A percentile compares a stretch with the other conserved stretches of the same genome.
These are phyloP conservation scores for Cystoisospora suis DNA, from an alignment of 169 alveolate species.

Conservation along the genomic window DNA sequence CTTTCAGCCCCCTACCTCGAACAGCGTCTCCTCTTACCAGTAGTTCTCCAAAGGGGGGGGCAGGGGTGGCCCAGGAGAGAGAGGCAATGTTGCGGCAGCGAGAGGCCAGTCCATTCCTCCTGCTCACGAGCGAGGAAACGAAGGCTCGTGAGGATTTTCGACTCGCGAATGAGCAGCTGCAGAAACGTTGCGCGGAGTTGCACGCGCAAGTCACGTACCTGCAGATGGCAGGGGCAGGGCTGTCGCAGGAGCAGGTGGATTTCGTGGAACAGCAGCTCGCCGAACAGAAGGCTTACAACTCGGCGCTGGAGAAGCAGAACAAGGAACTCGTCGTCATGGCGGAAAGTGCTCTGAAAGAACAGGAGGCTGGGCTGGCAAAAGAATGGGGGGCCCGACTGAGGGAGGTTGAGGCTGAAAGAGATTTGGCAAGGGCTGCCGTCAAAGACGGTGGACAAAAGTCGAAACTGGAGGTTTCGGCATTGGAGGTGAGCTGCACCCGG, in stretches of 20 bases:
- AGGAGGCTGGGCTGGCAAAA: background rate
- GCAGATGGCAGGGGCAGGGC: constrained; percentile 23
- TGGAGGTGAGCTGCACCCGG: background rate
- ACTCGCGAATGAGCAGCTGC: background rate
- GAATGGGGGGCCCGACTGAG: background rate
- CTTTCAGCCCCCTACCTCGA: background rate
- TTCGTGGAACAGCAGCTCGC: background rate
- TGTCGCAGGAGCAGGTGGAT: background rate
- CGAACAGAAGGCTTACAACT: background rate
- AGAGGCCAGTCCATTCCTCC: background rate
- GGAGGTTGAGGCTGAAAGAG: background rate
- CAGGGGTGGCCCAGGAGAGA: too few relatives aligned
- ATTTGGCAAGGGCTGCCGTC: background rate
- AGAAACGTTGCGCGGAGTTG: background rate
- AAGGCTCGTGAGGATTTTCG: background rate
- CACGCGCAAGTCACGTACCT: background rate
- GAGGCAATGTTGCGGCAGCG: too few relatives aligned
- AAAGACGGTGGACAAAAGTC: background rate
- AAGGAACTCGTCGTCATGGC: background rate
- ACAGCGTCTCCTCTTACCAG: background rate
- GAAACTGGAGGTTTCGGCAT: background rate
- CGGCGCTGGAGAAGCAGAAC: constrained; percentile 28
- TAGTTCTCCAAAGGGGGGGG: background rate
- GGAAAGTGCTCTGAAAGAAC: constrained; percentile 4
- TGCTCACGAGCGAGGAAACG: background rate